Evolutionary conservation across 2,329 filamentous ascomycete genomes (phyloP).

Genomic region (Aulographum hederae): DNA sequence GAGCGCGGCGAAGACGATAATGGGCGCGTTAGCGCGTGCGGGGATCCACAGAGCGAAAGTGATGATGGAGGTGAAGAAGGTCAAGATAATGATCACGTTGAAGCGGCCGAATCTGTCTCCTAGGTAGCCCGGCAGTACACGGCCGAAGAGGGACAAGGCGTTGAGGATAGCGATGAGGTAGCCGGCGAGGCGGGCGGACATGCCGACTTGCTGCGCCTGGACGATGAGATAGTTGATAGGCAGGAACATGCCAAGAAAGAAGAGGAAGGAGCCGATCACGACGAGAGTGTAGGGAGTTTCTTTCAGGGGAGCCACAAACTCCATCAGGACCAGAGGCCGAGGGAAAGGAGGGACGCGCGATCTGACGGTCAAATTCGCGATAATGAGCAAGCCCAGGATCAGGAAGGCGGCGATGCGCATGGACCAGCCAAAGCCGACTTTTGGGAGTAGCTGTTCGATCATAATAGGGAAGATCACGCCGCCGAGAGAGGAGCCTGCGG

Average conservation of each 20-base stretch:
- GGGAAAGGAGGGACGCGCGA: conserved; percentile 24
- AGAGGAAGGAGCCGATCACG: conserved; percentile 25
- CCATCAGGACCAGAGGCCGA: conserved; percentile 13
- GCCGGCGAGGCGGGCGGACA: conserved; percentile 27
- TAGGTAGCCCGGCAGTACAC: conserved; percentile 32
- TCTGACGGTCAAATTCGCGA: conserved; percentile 30
- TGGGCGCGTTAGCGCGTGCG: conserved; percentile 30
- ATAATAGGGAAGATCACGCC: conserved; percentile 45
- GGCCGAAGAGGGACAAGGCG: conserved; percentile 25
- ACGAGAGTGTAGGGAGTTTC: conserved; percentile 17
- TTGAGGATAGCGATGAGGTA: conserved; percentile 39
- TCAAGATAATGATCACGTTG: conserved; percentile 34
- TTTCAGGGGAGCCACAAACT: conserved; percentile 12
- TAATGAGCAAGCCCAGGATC: conserved; percentile 34
- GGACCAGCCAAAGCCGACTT: conserved; percentile 37
- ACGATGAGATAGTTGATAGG: conserved; percentile 31
- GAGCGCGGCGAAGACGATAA: conserved; percentile 45
- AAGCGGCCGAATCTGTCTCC: conserved; percentile 35
- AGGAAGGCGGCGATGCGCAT: conserved; percentile 40
- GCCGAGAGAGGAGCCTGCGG: conserved; percentile 30
- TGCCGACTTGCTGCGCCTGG: conserved; percentile 19
- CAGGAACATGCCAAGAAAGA: conserved; percentile 44
- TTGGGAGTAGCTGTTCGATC: conserved; percentile 33
- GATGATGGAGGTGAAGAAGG: conserved; percentile 26
- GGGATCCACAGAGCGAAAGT: conserved; percentile 38